These are phyloP conservation scores for Coemansia umbellata DNA, from an alignment of 192 early-diverging fungal species.

Conservation along the genomic window DNA sequence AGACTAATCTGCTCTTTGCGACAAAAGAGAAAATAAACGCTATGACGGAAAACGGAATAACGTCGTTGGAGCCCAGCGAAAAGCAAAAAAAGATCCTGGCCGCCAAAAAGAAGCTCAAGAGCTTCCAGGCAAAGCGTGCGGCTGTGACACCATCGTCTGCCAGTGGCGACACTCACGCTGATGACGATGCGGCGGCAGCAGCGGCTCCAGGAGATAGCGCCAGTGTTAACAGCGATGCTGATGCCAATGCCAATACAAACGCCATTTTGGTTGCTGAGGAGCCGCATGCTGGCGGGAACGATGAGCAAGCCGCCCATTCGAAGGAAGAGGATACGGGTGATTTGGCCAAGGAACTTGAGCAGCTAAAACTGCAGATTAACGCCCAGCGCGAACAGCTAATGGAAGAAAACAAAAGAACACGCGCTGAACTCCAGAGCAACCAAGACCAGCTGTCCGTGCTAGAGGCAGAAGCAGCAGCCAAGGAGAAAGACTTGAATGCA, in stretches of 20 bases:
- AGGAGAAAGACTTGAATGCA: conserved; percentile 3
- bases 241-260: background rate
- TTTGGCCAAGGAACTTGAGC: conserved; percentile 34
- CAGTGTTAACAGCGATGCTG: background rate
- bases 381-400: conserved; percentile 38
- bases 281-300: no score
- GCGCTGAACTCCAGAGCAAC: conserved; percentile 16
- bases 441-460: conserved; percentile 2
- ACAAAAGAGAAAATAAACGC: no score
- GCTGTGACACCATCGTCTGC: conserved; percentile 7
- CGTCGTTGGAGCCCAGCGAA: conserved; percentile 24
- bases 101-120: conserved; percentile 49
- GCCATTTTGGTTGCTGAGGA: no score
- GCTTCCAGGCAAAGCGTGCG: conserved; percentile 45
- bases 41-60: conserved; percentile 5
- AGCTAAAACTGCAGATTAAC: conserved; percentile 35
- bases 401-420: conserved; percentile 21
- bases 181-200: background rate
- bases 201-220: background rate
- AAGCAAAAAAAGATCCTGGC: conserved; percentile 48
- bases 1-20: no score
- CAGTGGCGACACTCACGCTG: background rate
- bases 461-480: conserved; percentile 1
- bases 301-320: background rate
- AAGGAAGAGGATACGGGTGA: conserved; percentile 26